These are phyloP conservation scores for Apophysomyces ossiformis DNA, from an alignment of 371 early-diverging fungal genomes.

Conservation along the genomic window DNA sequence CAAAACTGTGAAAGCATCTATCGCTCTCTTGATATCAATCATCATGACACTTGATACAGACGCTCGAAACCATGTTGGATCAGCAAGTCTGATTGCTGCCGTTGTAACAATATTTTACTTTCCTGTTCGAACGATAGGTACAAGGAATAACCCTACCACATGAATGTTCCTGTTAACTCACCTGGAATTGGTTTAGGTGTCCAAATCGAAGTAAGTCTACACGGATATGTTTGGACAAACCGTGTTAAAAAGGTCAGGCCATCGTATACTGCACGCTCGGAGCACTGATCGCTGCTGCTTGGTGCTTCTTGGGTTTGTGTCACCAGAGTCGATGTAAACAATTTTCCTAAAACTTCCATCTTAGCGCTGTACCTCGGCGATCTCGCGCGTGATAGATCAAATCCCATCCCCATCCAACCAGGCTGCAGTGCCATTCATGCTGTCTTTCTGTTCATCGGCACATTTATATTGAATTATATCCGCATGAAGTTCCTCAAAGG, in stretches of 20 bases:
- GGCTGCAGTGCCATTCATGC: slow-evolving; percentile 39
- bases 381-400: slow-evolving; percentile 29
- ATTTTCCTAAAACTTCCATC: background rate
- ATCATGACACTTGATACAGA: slow-evolving; percentile 27
- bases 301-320: slow-evolving; percentile 36
- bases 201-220: slow-evolving; percentile 17
- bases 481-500: slow-evolving; percentile 43
- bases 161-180: background rate
- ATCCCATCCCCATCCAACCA: slow-evolving; percentile 39
- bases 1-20: slow-evolving; percentile 39
- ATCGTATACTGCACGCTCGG: slow-evolving; percentile 36
- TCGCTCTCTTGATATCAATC: slow-evolving; percentile 34
- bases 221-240: background rate
- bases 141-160: too few relatives aligned
- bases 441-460: slow-evolving; percentile 41
- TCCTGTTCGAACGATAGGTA: slow-evolving; percentile 29
- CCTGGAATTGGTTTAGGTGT: slow-evolving; percentile 3
- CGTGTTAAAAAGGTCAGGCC: slow-evolving; percentile 25
- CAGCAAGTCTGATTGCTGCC: slow-evolving; percentile 15
- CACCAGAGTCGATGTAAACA: background rate
- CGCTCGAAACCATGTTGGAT: slow-evolving; percentile 20
- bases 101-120: slow-evolving; percentile 31
- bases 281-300: slow-evolving; percentile 29
- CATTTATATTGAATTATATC: slow-evolving; percentile 38
- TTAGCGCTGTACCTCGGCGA: slow-evolving; percentile 41